Base-by-base conservation (phyloP, 129 eudicot genomes). In the Pseudognaphalium luteoalbum region DNA sequence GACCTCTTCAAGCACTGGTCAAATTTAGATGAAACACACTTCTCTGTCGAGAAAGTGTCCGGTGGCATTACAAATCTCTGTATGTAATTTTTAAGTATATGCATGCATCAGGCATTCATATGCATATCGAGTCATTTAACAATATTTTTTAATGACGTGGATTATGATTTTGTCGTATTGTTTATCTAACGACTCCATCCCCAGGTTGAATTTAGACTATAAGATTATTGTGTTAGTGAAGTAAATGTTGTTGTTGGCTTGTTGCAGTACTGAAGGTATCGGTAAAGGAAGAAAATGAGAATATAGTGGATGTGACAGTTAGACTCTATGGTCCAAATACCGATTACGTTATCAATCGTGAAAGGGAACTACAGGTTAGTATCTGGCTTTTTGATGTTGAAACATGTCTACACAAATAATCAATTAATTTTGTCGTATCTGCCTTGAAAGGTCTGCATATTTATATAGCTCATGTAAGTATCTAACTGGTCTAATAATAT, bases 301-400 rank as follows among this genome's bases (percentile, higher is more conserved):
- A 67, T 32, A 71, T 17, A 44, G 88, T 81, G 63, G 68, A 70
- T 75, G 42, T 84, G 73, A 90, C 98, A 15, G 91, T 93, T 60
- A 85, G 98, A 78, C 75, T 90, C 71, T 90, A 88, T 77, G 98
- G 98, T 69, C 98, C 98, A 81, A 93, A 93, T 80, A 93, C 98
- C 20, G 98, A 93, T 20, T 93, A 90, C 75, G 93, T 93, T 32
- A 93, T 93, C 82, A 76, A 93, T 70, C 98, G 97, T 58, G 86
- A 90, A 58, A 81, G 98, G 73, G 98, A 93, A 60, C 76, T 87
- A 80, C 84, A 83, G 97, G 98, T 88, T 71, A 68, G 88, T 68
- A 60, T 68, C 76, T 35, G 58, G 20, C 39, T 10, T 56, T 25
- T 80, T 14, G 0, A 56, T 33, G 70, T 22, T 28, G 6, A 39